phyloP scores from a whole-genome alignment of 768 basidiomycete genomes.

The Suillus sp. region DNA sequence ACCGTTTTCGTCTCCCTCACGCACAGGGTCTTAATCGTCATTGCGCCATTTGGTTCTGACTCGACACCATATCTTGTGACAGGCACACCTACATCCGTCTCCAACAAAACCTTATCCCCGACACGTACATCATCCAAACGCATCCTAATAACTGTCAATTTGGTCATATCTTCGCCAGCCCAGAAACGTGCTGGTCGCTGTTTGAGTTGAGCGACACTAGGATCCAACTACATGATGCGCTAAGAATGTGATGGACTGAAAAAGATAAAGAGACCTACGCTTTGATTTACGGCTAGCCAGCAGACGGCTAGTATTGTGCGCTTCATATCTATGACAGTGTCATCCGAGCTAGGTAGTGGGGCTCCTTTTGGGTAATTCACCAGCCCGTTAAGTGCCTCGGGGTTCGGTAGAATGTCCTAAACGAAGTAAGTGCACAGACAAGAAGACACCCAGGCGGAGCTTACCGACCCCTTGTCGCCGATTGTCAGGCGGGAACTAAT shows the following conservation, averaged over 20 bases:
- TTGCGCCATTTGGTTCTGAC: constrained; percentile 42
- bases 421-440: constrained; percentile 12
- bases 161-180: constrained; percentile 61
- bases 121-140: constrained; percentile 70
- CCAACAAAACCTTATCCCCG: constrained; percentile 70
- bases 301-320: constrained; percentile 80
- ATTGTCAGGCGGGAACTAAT: constrained; percentile 73
- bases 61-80: constrained; percentile 63
- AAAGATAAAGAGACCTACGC: constrained; percentile 45
- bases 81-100: constrained; percentile 48
- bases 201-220: constrained; percentile 52
- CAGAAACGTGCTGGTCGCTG: constrained; percentile 77
- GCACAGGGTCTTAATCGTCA: constrained; percentile 58
- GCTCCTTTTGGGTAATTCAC: constrained; percentile 49
- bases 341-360: constrained; percentile 45
- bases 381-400: constrained; percentile 47
- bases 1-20: constrained; percentile 74
- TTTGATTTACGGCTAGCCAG: constrained; percentile 89
- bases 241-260: constrained; percentile 31
- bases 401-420: constrained; percentile 69
- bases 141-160: constrained; percentile 64
- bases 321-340: constrained; percentile 70
- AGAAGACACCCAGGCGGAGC: constrained; percentile 26
- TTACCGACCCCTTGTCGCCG: constrained; percentile 74
- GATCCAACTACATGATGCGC: constrained; percentile 47